phyloP scores from a whole-genome alignment of 2,329 filamentous ascomycete genomes.

The Onygenales sp. region DNA sequence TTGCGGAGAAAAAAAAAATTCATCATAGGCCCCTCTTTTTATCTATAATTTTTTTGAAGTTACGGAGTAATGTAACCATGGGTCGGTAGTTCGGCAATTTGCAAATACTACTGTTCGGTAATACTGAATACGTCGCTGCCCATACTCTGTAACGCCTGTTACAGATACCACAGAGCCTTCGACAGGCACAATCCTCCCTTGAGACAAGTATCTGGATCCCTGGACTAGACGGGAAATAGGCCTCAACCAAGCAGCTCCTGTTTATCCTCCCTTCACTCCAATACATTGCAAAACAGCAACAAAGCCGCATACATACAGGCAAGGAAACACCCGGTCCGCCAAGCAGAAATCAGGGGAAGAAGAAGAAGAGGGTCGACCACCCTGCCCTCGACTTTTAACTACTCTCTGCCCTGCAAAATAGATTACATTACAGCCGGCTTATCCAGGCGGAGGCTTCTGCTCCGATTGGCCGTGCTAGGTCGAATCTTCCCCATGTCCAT shows the following conservation, averaged over 20 bases:
- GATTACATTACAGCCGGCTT: background rate
- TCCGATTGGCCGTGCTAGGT: background rate
- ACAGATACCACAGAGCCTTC: too few relatives aligned
- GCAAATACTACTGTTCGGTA: background rate
- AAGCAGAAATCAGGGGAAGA: too few relatives aligned
- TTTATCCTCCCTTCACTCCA: too few relatives aligned
- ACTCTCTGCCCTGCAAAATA: background rate
- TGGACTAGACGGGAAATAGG: too few relatives aligned
- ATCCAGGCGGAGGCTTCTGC: background rate
- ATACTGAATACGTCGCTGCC: background rate
- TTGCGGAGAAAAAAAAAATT: background rate
- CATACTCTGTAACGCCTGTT: background rate
- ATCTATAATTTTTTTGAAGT: background rate
- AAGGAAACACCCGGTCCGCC: too few relatives aligned
- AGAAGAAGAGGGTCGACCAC: too few relatives aligned
- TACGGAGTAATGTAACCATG: background rate
- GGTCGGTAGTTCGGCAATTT: background rate
- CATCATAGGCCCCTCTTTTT: background rate
- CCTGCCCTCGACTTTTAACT: too few relatives aligned
- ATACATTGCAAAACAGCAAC: too few relatives aligned
- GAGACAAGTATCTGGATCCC: too few relatives aligned
- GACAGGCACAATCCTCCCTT: too few relatives aligned
- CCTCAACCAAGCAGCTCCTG: too few relatives aligned
- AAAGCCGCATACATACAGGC: too few relatives aligned
- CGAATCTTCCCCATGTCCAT: background rate